Conservation (phyloP, 2,329 filamentous ascomycete genomes). For the Balansia obtecta region DNA sequence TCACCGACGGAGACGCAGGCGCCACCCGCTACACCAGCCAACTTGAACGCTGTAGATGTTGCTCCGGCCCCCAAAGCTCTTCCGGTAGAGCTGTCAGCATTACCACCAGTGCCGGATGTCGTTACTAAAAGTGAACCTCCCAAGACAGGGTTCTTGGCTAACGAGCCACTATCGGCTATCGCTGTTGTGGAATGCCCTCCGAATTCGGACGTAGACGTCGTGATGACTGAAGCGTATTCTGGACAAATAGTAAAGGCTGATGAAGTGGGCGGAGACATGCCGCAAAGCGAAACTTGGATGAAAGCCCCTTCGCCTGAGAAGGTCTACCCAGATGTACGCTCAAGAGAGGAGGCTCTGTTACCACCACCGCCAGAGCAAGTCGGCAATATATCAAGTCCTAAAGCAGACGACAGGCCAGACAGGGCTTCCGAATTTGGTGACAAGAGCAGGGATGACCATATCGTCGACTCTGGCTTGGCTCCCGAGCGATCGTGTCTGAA, state of each 20-base stretch:
- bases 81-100: conserved; percentile 5
- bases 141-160: conserved; percentile 13
- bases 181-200: conserved; percentile 17
- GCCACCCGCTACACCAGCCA: background rate
- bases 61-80: background rate
- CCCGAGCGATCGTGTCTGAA: conserved; percentile 13
- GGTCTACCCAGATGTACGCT: background rate
- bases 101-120: background rate
- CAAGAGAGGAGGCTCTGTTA: conserved; percentile 14
- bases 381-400: conserved; percentile 26
- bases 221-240: background rate
- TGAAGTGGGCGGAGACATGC: conserved; percentile 6
- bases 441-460: conserved; percentile 15
- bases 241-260: background rate
- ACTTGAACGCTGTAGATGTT: background rate
- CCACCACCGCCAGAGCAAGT: conserved; percentile 27
- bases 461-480: conserved; percentile 10
- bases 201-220: conserved; percentile 15
- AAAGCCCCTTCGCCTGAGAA: background rate
- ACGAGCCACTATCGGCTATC: conserved; percentile 20
- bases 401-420: conserved; percentile 14
- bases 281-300: background rate
- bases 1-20: conserved; percentile 28
- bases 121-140: conserved; percentile 5
- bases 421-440: conserved; percentile 14